phyloP scores from a whole-genome alignment of 1,284 basidiomycete genomes.

The Caloboletus inedulis region DNA sequence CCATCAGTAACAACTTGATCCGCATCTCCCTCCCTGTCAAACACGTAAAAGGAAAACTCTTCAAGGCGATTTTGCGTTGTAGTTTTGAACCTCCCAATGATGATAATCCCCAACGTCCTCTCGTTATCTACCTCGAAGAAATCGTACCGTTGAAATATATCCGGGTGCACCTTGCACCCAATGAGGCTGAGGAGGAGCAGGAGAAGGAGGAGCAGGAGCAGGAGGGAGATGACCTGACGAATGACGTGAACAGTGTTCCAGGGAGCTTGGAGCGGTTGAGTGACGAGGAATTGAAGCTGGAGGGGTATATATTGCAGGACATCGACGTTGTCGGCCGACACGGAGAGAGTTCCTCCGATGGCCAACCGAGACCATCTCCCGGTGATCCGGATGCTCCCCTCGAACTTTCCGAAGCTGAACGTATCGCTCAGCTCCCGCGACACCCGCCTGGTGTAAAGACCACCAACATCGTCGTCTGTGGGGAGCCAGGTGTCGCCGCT shows the following conservation, averaged over 20 bases:
- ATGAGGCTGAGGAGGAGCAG: too few species aligned
- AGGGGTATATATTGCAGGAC: slow-evolving; percentile 15
- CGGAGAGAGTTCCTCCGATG: slow-evolving; percentile 2
- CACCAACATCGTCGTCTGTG: slow-evolving; percentile 29
- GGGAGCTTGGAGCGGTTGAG: slow-evolving; percentile 24
- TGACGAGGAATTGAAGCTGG: slow-evolving; percentile 12
- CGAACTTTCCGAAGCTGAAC: slow-evolving; percentile 15
- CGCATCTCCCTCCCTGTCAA: slow-evolving; percentile 24
- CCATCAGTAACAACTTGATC: slow-evolving; percentile 21
- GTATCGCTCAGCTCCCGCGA: slow-evolving; percentile 17
- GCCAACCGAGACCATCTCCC: background rate
- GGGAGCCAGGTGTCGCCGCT: slow-evolving; percentile 27
- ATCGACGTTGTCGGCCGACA: slow-evolving; percentile 12
- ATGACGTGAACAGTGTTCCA: background rate
- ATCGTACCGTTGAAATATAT: slow-evolving; percentile 11
- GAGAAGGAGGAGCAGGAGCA: background rate
- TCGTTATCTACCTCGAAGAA: slow-evolving; percentile 24
- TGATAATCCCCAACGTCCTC: slow-evolving; percentile 18
- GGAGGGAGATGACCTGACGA: background rate
- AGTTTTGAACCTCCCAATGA: slow-evolving; percentile 20
- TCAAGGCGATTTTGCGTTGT: slow-evolving; percentile 24
- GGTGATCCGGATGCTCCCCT: slow-evolving; percentile 8
- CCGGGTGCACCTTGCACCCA: slow-evolving; percentile 16
- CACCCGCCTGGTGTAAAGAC: slow-evolving; percentile 25
- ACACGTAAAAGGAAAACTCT: slow-evolving; percentile 14